Conservation (phyloP, 345 rosid species). For the Microcos paniculata region DNA sequence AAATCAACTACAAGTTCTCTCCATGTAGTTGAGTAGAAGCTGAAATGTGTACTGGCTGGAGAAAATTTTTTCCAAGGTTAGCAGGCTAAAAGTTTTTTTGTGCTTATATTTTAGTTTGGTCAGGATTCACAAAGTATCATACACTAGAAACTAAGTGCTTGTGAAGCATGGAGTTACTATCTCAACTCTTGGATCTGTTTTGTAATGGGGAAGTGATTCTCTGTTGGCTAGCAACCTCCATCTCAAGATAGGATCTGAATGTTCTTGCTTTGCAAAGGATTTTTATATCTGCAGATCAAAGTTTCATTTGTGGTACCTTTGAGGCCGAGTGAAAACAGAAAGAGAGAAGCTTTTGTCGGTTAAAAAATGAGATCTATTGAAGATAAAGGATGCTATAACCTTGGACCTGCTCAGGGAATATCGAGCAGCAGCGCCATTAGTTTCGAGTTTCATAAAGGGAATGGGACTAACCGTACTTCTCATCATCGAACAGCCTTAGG, state of each 20-base stretch:
- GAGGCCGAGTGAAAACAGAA: neutral
- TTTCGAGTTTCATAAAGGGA: constrained; percentile 76
- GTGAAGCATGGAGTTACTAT: neutral
- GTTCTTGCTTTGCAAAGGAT: neutral
- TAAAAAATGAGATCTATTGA: constrained; percentile 70
- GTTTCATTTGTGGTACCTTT: neutral
- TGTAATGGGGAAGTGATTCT: neutral
- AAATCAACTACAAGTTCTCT: neutral
- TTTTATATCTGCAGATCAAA: neutral
- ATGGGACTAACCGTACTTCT: constrained; percentile 51
- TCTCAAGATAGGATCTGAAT: neutral
- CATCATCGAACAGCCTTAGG: constrained; percentile 78
- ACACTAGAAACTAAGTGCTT: neutral
- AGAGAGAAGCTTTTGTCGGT: constrained; percentile 8
- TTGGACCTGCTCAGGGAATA: constrained; percentile 53
- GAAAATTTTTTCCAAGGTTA: neutral
- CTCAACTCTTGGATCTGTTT: neutral
- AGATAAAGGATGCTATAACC: constrained; percentile 49
- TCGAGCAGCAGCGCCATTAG: constrained; percentile 32
- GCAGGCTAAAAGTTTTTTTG: neutral
- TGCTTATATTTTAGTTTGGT: neutral
- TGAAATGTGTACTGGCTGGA: neutral
- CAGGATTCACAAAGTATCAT: constrained; percentile 2
- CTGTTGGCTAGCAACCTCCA: neutral
- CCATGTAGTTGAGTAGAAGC: neutral